A percentile compares a stretch with the other conserved stretches of the same genome.
Evolutionary conservation across 106 monocot species (phyloP).

Genomic region (Dioscorea alata): DNA sequence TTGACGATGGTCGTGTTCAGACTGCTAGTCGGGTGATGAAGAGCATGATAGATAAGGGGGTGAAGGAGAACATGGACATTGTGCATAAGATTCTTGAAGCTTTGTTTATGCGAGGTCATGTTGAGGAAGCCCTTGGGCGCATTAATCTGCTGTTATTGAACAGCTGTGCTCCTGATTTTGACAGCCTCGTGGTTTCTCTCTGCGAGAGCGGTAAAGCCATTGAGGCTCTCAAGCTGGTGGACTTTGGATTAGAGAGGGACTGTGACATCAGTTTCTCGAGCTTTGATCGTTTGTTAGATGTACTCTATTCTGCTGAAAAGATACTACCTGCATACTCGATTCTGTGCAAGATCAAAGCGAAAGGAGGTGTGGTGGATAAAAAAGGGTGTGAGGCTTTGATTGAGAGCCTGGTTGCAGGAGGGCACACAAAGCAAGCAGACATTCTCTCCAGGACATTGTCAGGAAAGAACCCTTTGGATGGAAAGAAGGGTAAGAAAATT

Average conservation of each 20-base stretch:
- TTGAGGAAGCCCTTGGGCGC: conserved; percentile 91
- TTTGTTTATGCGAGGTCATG: conserved; percentile 80
- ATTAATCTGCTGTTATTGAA: conserved; percentile 63
- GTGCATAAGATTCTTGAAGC: conserved; percentile 71
- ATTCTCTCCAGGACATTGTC: conserved; percentile 66
- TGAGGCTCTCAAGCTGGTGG: conserved; percentile 66
- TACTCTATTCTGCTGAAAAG: conserved; percentile 48
- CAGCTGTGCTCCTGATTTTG: conserved; percentile 43
- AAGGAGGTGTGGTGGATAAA: conserved; percentile 60
- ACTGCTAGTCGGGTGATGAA: conserved; percentile 96
- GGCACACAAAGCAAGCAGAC: conserved; percentile 88
- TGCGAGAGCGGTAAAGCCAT: conserved; percentile 52
- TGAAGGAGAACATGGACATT: conserved; percentile 79
- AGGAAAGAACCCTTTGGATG: conserved; percentile 15
- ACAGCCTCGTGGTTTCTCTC: conserved; percentile 42
- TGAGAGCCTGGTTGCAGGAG: conserved; percentile 58
- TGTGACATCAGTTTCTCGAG: conserved; percentile 63
- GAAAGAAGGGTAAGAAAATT: conserved; percentile 30
- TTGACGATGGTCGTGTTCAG: conserved; percentile 73
- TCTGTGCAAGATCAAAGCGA: conserved; percentile 77
- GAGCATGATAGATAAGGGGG: conserved; percentile 92
- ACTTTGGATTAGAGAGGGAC: conserved; percentile 74
- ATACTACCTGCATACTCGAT: conserved; percentile 74
- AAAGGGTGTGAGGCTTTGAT: conserved; percentile 67
- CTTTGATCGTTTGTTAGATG: conserved; percentile 70